Base-by-base conservation (phyloP, 495 filamentous ascomycete species). In the Lindgomyces ingoldianus region DNA sequence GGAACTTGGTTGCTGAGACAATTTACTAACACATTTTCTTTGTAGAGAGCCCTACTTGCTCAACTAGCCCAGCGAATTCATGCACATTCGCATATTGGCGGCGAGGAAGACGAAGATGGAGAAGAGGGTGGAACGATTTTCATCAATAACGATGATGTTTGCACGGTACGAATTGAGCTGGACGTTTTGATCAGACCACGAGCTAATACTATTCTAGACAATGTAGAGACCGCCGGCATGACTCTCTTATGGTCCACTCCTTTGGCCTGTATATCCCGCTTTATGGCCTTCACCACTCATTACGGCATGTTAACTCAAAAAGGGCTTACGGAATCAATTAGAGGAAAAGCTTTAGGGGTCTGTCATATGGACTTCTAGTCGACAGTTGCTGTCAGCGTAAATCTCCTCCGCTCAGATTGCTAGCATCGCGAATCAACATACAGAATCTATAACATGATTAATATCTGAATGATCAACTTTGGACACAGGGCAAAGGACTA, bases 31-130 rank as follows among this genome's bases (percentile, higher is more conserved):
- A 16, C 29, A 19, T 51, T 26, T 55, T 24, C 19, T 11, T 30
- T 41, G 4, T 47, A 70, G 54, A 85, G 84, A 78, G 84, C 68
- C 75, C 77, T 87, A 80, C 76, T 88, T n/a, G 79, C 80, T 27
- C 81, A 80, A 33, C 73, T 87, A 27, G 81, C 83, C 39, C 72
- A 77, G 19, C 77, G 76, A 22, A 69, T 85, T 47, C 70, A 77
- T 27, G 74, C 77, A 22, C 76, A 78, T 22, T 39, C 49, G 3
- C 44, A 49, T 8, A 18, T 27, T 1, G 52, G 24, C 27, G 60
- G 46, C 24, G 54, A 45, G 0, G 67, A 58, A 19, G 54, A 65
- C 9, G 56, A 14, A 22, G 64, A 58, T 29, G 72, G 60, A 0
- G 65, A 60, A 11, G 72, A 60, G 0, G 74, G 62, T 9, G 67